Evolutionary conservation across 768 basidiomycete genomes (phyloP), one percentile per base, ranked within the genome.

Genomic region (Scleroderma citrinum): DNA sequence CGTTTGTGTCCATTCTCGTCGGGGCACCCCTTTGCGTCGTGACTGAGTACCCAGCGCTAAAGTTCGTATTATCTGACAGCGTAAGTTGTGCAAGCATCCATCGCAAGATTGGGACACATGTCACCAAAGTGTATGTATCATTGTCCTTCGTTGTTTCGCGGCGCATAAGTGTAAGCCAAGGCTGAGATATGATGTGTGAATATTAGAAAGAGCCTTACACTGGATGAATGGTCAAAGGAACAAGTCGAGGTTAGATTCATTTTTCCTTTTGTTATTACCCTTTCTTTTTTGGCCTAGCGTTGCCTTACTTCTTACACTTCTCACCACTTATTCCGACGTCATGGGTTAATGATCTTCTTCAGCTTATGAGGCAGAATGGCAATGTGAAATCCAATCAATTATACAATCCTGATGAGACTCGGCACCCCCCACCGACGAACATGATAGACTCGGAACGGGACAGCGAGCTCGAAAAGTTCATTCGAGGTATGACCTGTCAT

Each of bases 91-190:
- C 94, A 14, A 86, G 87, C 50, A 81, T 95, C 44, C 94, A 97
- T 71, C 79, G 94, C 46, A 95, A 94, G 73, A 84, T 97, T 50
- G 94, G 94, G 2, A 94, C 91, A 5, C 94, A 97, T 64, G 75
- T 92, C 56, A 82, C 87, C 0, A 93, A 96, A 81, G 89, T 97
- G 91, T 93, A 74, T 63, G 80, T 74, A 32, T 32, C 17, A 7
- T 39, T 39, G 10, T 44, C 14, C 19, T 26, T 44, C 7, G 31
- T 50, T 7, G 24, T n/a, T 50, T 42, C 39, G 23, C n/a, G 31
- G 23, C 7, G 31, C 10, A 39, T 47, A 10, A 3, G n/a, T 45
- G 32, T 30, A 26, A 26, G 21, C 24, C 5, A 23, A n/a, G 30
- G 26, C 37, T 37, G 31, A 47, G 49, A 47, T 23, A 14, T 38